Conservation (phyloP, 169 alveolate species). For the Cyclospora cayetanensis region DNA sequence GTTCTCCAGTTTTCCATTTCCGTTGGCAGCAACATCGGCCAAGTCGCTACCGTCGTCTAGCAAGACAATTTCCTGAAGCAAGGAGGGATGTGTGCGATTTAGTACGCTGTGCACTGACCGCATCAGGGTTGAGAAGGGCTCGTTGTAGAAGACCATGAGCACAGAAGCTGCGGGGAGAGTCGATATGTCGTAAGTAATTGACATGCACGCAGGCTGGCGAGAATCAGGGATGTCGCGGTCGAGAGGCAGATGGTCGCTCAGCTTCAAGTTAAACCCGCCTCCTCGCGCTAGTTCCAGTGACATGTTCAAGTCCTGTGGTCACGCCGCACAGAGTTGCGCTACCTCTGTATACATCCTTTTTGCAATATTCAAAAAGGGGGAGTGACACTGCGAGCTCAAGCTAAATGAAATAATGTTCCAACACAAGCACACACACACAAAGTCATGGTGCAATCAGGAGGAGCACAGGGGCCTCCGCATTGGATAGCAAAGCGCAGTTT, state of each 20-base stretch:
- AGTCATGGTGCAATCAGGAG: neutral
- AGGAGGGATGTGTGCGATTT: constrained; percentile 78
- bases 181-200: constrained; percentile 56
- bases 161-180: constrained; percentile 76
- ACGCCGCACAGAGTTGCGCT: neutral
- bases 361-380: neutral
- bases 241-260: constrained; percentile 78
- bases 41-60: constrained; percentile 78
- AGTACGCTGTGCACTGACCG: constrained; percentile 80
- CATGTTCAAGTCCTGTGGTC: constrained; percentile 67
- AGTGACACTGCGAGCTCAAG: neutral
- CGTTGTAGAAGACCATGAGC: constrained; percentile 78
- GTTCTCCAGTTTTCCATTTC: constrained; percentile 44
- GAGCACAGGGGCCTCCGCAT: neutral
- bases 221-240: constrained; percentile 76
- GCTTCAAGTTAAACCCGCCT: constrained; percentile 77
- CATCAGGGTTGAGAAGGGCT: constrained; percentile 78
- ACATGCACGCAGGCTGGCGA: constrained; percentile 57
- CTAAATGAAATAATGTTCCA: neutral
- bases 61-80: constrained; percentile 76
- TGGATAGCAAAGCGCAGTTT: neutral
- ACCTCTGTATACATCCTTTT: neutral
- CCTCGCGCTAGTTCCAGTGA: constrained; percentile 75
- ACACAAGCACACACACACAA: neutral
- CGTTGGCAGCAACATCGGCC: neutral